A percentile compares a stretch with the other conserved stretches of the same genome.
Conservation (phyloP, 306 rosid species). For the Begonia peltatifolia region DNA sequence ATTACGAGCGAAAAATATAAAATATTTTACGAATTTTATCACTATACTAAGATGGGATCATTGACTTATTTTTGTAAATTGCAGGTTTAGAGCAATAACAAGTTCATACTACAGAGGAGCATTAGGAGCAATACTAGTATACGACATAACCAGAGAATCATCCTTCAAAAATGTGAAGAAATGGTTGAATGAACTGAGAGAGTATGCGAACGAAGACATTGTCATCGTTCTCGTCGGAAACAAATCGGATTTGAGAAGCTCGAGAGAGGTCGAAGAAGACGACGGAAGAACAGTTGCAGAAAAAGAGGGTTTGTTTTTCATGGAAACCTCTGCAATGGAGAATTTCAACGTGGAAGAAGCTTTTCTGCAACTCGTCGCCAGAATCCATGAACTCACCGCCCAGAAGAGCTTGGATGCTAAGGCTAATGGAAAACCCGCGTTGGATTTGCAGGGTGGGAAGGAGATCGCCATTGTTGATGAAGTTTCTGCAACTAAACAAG, state of each 20-base stretch:
- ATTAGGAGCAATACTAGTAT: slow-evolving; percentile 66
- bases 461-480: slow-evolving; percentile 41
- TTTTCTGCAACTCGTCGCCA: slow-evolving; percentile 52
- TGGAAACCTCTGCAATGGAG: slow-evolving; percentile 89
- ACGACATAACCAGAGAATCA: slow-evolving; percentile 46
- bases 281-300: slow-evolving; percentile 58
- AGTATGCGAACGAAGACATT: slow-evolving; percentile 51
- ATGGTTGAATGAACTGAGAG: slow-evolving; percentile 70
- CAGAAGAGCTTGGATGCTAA: slow-evolving; percentile 48
- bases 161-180: slow-evolving; percentile 44
- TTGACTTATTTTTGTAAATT: not conserved
- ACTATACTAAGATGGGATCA: not conserved
- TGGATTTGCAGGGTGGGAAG: slow-evolving; percentile 28
- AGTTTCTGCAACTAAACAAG: slow-evolving; percentile 68
- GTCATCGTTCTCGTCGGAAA: slow-evolving; percentile 66
- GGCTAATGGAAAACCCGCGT: slow-evolving; percentile 6
- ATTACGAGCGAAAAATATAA: too few species aligned
- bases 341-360: slow-evolving; percentile 70
- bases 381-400: slow-evolving; percentile 47
- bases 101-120: slow-evolving; percentile 96
- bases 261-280: slow-evolving; percentile 56
- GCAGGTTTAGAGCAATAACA: slow-evolving; percentile 87
- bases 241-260: slow-evolving; percentile 48
- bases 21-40: too few species aligned
- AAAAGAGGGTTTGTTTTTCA: slow-evolving; percentile 49